Conservation (phyloP, 257 asterid species). For the Anisodus tanguticus region DNA sequence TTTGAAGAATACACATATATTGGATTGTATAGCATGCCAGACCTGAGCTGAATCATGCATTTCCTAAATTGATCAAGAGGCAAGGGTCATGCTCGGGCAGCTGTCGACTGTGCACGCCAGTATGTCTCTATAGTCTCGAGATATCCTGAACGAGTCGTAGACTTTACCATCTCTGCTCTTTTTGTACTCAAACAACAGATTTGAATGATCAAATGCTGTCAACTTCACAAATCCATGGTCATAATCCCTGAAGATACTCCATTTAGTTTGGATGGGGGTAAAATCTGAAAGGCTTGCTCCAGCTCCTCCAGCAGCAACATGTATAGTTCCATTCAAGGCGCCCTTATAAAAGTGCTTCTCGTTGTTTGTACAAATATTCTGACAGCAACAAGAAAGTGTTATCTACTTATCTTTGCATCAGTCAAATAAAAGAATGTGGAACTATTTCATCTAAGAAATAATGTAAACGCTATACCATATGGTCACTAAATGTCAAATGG, state of each 20-base stretch:
- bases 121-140: slow-evolving; percentile 82
- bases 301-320: slow-evolving; percentile 93
- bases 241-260: slow-evolving; percentile 76
- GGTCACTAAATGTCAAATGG: background rate
- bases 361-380: slow-evolving; percentile 72
- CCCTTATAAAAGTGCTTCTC: slow-evolving; percentile 70
- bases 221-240: slow-evolving; percentile 85
- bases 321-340: slow-evolving; percentile 81
- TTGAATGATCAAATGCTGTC: slow-evolving; percentile 82
- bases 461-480: background rate
- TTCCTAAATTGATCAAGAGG: slow-evolving; percentile 46
- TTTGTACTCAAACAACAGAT: slow-evolving; percentile 82
- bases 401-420: background rate
- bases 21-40: slow-evolving; percentile 6
- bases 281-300: slow-evolving; percentile 85
- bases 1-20: background rate
- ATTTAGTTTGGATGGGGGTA: slow-evolving; percentile 60
- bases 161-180: slow-evolving; percentile 84
- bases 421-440: background rate
- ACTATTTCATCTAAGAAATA: background rate
- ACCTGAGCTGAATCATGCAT: slow-evolving; percentile 6
- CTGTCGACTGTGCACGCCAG: slow-evolving; percentile 82
- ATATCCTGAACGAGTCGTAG: slow-evolving; percentile 81
- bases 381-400: slow-evolving; percentile 17
- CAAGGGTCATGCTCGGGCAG: slow-evolving; percentile 76